These are phyloP conservation scores for Prosopis cineraria DNA, from an alignment of 306 rosid genomes.

Conservation along the genomic window DNA sequence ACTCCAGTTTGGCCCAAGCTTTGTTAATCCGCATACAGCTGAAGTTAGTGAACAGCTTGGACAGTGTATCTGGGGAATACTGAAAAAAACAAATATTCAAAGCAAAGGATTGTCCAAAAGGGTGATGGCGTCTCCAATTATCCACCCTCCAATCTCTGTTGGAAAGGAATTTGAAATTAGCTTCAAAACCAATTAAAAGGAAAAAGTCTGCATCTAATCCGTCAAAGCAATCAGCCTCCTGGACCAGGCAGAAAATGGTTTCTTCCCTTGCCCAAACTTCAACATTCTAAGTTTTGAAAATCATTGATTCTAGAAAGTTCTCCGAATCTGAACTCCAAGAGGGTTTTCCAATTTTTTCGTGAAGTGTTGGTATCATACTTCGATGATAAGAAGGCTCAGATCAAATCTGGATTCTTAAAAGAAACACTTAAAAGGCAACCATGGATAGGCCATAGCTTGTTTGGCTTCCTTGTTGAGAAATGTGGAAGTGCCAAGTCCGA, in stretches of 20 bases:
- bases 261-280: constrained; percentile 74
- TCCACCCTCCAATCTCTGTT: constrained; percentile 73
- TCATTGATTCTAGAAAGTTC: constrained; percentile 69
- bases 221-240: constrained; percentile 65
- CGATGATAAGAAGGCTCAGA: constrained; percentile 73
- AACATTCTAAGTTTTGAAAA: constrained; percentile 84
- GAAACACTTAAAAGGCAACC: constrained; percentile 76
- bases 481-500: constrained; percentile 72
- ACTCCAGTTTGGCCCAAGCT: constrained; percentile 71
- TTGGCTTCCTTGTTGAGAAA: constrained; percentile 68
- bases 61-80: constrained; percentile 92
- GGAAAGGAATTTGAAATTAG: constrained; percentile 78
- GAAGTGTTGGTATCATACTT: constrained; percentile 61
- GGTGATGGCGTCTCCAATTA: constrained; percentile 73
- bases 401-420: constrained; percentile 73
- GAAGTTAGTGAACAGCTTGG: constrained; percentile 92
- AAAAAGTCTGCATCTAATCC: constrained; percentile 59
- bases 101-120: constrained; percentile 77
- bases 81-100: constrained; percentile 78
- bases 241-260: constrained; percentile 74
- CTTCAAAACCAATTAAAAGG: constrained; percentile 75
- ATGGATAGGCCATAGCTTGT: constrained; percentile 74
- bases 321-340: constrained; percentile 52
- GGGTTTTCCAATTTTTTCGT: constrained; percentile 58
- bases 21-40: constrained; percentile 73